Conservation (phyloP, 2,329 filamentous ascomycete species). For the Talaromyces sp. region DNA sequence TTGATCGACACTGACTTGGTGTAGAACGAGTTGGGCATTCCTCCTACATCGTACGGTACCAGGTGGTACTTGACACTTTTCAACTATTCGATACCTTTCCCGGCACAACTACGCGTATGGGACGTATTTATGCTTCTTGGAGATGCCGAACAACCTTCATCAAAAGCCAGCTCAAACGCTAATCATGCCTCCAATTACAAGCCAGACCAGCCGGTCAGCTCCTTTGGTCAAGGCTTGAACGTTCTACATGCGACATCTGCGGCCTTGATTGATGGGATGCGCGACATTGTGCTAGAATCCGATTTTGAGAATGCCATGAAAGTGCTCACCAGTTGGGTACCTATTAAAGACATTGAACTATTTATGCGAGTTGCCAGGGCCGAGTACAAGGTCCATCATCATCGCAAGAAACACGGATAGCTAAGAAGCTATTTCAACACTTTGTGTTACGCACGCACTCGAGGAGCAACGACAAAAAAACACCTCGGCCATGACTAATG, state of each 20-base stretch:
- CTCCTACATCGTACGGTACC: constrained; percentile 89
- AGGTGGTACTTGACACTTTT: constrained; percentile 97
- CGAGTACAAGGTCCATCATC: constrained; percentile 70
- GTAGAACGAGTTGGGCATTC: constrained; percentile 73
- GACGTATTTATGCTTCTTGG: constrained; percentile 96
- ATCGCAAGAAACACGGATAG: constrained; percentile 46
- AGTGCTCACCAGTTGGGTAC: constrained; percentile 87
- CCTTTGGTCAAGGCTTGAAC: constrained; percentile 68
- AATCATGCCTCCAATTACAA: constrained; percentile 7
- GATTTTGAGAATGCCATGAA: constrained; percentile 99
- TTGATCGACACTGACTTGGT: constrained; percentile 20
- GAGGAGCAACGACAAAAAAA: background rate
- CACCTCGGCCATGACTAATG: background rate
- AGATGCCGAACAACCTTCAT: constrained; percentile 57
- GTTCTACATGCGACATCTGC: constrained; percentile 86
- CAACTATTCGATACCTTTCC: constrained; percentile 93
- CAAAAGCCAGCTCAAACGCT: constrained; percentile 15
- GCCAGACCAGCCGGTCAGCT: constrained; percentile 23
- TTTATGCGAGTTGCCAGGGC: constrained; percentile 86
- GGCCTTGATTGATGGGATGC: constrained; percentile 84
- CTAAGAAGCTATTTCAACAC: background rate
- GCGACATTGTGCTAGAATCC: constrained; percentile 82
- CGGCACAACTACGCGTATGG: constrained; percentile 93
- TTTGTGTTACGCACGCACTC: background rate
- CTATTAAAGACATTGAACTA: constrained; percentile 88